Conservation (phyloP, 2,329 filamentous ascomycete species). For the Xylaria arbuscula region DNA sequence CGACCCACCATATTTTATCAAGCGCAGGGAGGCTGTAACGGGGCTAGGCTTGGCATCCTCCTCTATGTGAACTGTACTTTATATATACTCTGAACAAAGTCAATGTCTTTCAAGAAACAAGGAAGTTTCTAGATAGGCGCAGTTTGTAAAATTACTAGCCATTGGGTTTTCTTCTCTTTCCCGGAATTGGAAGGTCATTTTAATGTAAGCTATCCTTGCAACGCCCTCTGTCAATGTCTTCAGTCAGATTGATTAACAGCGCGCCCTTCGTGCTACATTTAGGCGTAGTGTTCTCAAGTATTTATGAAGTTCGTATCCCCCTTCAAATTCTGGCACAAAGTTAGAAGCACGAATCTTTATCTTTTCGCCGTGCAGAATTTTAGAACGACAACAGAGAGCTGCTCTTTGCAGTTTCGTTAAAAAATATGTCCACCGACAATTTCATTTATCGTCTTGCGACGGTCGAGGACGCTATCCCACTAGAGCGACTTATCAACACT, state of each 20-base stretch:
- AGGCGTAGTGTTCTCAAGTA: slow-evolving; percentile 16
- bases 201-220: not conserved
- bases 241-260: slow-evolving; percentile 7
- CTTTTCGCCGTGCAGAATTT: not conserved
- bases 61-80: not conserved
- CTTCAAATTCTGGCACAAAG: not conserved
- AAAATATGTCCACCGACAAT: slow-evolving; percentile 14
- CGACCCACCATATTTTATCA: not conserved
- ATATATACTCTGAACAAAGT: not conserved
- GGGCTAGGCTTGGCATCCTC: slow-evolving; percentile 1
- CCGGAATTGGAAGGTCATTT: too few species aligned
- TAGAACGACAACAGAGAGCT: not conserved
- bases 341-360: not conserved
- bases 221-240: not conserved
- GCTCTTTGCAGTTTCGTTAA: not conserved
- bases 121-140: not conserved
- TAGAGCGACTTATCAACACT: slow-evolving; percentile 40
- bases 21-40: not conserved
- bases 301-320: slow-evolving; percentile 1
- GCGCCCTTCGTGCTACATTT: slow-evolving; percentile 26
- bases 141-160: not conserved
- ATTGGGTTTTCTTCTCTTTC: not conserved
- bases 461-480: slow-evolving; percentile 35
- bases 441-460: slow-evolving; percentile 41
- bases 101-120: not conserved